Evolutionary conservation across 2,329 filamentous ascomycete species (phyloP), one percentile per base, ranked within the genome.

Genomic region (Myriosclerotinia duriaeana): DNA sequence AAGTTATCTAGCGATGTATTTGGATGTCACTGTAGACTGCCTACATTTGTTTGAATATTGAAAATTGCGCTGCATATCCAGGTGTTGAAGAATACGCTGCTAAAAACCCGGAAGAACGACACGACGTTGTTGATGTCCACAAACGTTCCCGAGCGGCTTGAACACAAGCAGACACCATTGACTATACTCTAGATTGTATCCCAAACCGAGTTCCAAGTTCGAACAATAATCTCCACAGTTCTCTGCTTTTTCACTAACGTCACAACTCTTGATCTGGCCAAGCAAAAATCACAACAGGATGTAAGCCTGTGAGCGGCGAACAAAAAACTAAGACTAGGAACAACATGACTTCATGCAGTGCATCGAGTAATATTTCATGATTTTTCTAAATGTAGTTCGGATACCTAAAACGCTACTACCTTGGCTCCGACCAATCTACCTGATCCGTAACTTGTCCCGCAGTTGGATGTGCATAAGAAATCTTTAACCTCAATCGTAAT

Each of bases 341-440:
- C 22, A 5, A 58, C 59, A 50, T 58, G 44, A 52, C 34, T 59
- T 46, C 42, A 58, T 59, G 60, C 15, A 34, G 17, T 56, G 55
- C 34, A 36, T 48, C n/a, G 58, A 61, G 44, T 26, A 61, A 61
- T 6, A 38, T 38, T 56, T 46, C n/a, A 40, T 26, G 40, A 20
- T 53, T 38, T 66, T 61, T 53, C 55, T 66, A 61, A 61, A 30
- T 36, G 46, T 26, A 53, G 17, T 61, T 46, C 52, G 14, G 17
- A 30, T 26, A 53, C 38, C 48, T 40, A 58, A 22, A 56, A n/a
- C 52, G 44, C n/a, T 53, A 66, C 68, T 69, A 76, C 66, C 65
- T 74, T 26, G 92, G 89, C 79, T 99, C 95, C 40, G 91, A 89
- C 95, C 95, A 99, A 80, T 97, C 96, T 67, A 98, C 93, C 79